phyloP scores from a whole-genome alignment of 495 filamentous ascomycete genomes.

The Glonium stellatum region DNA sequence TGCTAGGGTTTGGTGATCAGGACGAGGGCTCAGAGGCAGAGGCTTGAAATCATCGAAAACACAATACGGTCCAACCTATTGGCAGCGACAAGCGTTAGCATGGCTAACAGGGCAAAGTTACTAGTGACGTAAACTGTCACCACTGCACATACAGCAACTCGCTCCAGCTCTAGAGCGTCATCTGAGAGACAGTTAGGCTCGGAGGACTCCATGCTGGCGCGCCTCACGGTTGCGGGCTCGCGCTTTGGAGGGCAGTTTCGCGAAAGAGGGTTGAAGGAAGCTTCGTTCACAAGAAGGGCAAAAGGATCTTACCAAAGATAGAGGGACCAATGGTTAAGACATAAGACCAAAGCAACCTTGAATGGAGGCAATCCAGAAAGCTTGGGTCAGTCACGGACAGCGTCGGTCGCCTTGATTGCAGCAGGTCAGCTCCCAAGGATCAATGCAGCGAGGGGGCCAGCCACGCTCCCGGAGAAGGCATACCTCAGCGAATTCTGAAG shows the following conservation, averaged over 20 bases:
- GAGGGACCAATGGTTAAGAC: neutral
- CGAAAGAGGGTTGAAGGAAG: neutral
- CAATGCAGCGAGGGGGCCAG: conserved; percentile 1
- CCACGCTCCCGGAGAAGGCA: neutral
- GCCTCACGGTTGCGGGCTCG: neutral
- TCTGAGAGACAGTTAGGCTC: conserved; percentile 16
- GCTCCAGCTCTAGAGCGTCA: conserved; percentile 26
- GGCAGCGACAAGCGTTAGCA: conserved; percentile 18
- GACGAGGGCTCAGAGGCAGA: conserved; percentile 4
- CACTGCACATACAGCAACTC: conserved; percentile 25
- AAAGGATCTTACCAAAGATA: conserved; percentile 13
- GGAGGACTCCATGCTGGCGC: conserved; percentile 9
- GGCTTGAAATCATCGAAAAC: conserved; percentile 27
- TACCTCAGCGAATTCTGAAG: neutral
- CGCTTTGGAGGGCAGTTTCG: neutral
- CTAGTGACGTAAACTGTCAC: neutral
- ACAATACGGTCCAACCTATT: conserved; percentile 29
- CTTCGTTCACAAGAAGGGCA: neutral
- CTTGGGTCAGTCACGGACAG: conserved; percentile 7
- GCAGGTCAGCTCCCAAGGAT: conserved; percentile 14
- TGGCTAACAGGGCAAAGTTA: neutral
- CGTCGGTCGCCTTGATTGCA: conserved; percentile 3
- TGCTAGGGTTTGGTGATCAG: neutral
- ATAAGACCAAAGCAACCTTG: conserved; percentile 1
- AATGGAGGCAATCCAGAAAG: neutral